Percentiles rank a stretch among this genome's conserved stretches.
phyloP scores from a whole-genome alignment of 768 basidiomycete genomes.

The Hygrocybe punicea region DNA sequence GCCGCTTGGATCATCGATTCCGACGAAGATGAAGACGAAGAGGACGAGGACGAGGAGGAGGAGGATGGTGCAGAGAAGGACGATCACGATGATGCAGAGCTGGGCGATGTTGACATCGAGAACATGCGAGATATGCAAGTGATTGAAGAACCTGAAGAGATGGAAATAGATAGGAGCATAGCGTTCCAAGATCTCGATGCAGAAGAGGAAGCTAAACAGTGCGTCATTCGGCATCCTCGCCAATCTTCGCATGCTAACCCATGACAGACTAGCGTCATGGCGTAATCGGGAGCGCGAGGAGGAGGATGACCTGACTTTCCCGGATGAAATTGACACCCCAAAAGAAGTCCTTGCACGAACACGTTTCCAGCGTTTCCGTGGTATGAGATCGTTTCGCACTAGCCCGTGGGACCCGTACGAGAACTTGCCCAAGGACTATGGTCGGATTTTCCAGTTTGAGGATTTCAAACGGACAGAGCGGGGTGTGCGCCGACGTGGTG shows the following conservation, averaged over 20 bases:
- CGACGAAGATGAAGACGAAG: slow-evolving; percentile 55
- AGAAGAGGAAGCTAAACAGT: slow-evolving; percentile 89
- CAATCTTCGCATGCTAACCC: slow-evolving; percentile 8
- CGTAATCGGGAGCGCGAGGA: slow-evolving; percentile 68
- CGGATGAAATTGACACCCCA: slow-evolving; percentile 95
- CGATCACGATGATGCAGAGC: slow-evolving; percentile 44
- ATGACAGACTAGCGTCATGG: slow-evolving; percentile 63
- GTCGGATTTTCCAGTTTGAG: slow-evolving; percentile 94
- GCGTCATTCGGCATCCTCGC: slow-evolving; percentile 26
- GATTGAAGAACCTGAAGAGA: slow-evolving; percentile 24
- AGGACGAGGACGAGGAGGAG: slow-evolving; percentile 50
- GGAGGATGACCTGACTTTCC: slow-evolving; percentile 81
- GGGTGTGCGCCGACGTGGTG: slow-evolving; percentile 60
- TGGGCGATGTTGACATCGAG: slow-evolving; percentile 15
- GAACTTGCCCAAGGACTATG: slow-evolving; percentile 91
- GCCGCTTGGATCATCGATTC: slow-evolving; percentile 95
- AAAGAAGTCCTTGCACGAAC: slow-evolving; percentile 72
- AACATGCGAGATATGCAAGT: not conserved
- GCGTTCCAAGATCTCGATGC: slow-evolving; percentile 73
- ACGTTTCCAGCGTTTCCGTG: slow-evolving; percentile 90
- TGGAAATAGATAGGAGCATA: slow-evolving; percentile 42
- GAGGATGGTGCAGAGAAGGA: slow-evolving; percentile 21
- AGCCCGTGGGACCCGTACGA: slow-evolving; percentile 98
- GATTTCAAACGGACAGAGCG: slow-evolving; percentile 86
- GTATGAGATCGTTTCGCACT: slow-evolving; percentile 87